Conservation (phyloP, 257 asterid species). For the Solanum appendiculatum region DNA sequence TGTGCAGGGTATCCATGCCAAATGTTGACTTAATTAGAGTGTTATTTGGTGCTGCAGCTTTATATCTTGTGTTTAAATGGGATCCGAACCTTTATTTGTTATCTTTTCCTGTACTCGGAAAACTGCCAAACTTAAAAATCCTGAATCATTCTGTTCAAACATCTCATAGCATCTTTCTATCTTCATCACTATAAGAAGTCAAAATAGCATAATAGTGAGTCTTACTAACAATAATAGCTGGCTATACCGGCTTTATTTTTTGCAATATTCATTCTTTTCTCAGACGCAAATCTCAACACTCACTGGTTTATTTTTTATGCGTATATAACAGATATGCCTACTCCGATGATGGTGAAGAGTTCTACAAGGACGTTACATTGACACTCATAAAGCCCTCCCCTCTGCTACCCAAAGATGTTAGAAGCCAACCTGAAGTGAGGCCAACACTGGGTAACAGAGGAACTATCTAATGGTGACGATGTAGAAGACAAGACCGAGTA, state of each 20-base stretch:
- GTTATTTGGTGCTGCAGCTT: no score
- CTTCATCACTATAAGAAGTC: not conserved
- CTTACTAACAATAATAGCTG: not conserved
- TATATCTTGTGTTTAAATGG: not conserved
- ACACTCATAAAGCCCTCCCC: constrained; percentile 75
- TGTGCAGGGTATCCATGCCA: no score
- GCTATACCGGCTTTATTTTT: not conserved
- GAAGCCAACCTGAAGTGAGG: constrained; percentile 31
- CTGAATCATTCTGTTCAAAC: not conserved
- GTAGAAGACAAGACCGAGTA: constrained; percentile 74
- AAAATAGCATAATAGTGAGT: not conserved
- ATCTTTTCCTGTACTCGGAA: not conserved
- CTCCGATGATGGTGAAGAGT: constrained; percentile 77
- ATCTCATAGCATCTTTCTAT: not conserved
- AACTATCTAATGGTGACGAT: constrained; percentile 20
- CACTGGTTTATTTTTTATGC: not conserved
- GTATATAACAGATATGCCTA: constrained; percentile 59
- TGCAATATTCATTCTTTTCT: not conserved
- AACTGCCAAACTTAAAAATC: not conserved
- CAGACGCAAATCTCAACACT: not conserved
- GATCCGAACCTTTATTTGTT: not conserved
- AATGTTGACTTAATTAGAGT: no score
- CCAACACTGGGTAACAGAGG: constrained; percentile 26
- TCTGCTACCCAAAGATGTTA: constrained; percentile 42
- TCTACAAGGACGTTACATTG: constrained; percentile 62